Evolutionary conservation across 306 rosid species (phyloP), one percentile per base, ranked within the genome.

Genomic region (Betula pendula): DNA sequence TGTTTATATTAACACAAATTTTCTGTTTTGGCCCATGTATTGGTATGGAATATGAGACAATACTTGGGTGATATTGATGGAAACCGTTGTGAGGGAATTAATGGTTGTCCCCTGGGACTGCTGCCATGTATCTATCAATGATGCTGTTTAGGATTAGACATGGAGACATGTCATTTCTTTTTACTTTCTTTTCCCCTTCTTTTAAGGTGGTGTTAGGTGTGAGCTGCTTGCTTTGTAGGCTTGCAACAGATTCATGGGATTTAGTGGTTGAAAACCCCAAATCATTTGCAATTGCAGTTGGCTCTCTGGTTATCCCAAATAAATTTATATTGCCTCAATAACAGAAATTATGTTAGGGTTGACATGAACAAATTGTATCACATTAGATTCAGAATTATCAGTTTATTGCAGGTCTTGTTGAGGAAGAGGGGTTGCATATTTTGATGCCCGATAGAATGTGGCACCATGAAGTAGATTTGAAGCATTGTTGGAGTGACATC

Each of bases 31-130:
- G n/a, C n/a, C n/a, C n/a, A n/a, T n/a, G n/a, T n/a, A n/a, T n/a
- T n/a, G n/a, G n/a, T n/a, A n/a, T 19, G 58, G 17, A 22, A 51
- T 51, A 2, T 51, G 19, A n/a, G 58, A 52, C 58, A 52, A n/a
- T 52, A 52, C 19, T 52, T 52, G 58, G 58, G 25, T n/a, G 58
- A 52, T 52, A 52, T 52, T 52, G 58, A 24, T 52, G 58, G 58
- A 52, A 52, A 20, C 24, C 7, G 8, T 5, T 17, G 58, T 52
- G 58, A 52, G 58, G 22, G 58, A 52, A 52, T 35, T 6, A 52
- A n/a, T 51, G 58, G 58, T 2, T 0, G 58, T 1, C 58, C 25
- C n/a, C n/a, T n/a, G n/a, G n/a, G n/a, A n/a, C n/a, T n/a, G n/a
- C 25, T 8, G 29, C 14, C 10, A 44, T 44, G n/a, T 1, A 0